Base-by-base conservation (phyloP, 2,329 filamentous ascomycete genomes). In the Chrysoporthe puriensis region DNA sequence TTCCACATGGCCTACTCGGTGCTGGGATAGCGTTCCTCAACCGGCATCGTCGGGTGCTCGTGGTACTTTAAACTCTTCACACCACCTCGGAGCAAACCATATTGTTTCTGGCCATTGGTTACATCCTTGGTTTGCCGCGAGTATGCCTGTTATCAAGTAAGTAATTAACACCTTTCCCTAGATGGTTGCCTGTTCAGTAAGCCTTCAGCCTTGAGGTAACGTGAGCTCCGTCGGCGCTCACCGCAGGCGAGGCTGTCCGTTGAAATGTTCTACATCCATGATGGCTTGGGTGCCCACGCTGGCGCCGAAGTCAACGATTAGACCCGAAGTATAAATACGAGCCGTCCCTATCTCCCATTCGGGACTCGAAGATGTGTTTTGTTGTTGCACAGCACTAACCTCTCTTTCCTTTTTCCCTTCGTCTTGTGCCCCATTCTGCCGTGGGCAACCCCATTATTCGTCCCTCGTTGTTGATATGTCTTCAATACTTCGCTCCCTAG, bases 401-500 rank as follows among this genome's bases (percentile, higher is more conserved):
- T 32, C 50, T 14, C 6, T 54, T 21, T 26, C 16, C 32, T 54
- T 16, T 14, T 34, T 52, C 5, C 50, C 16, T 54, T 34, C 4
- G 8, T 13, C 26, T 54, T 21, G 11, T 54, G 14, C 1, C 36
- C 14, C 16, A 4, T 32, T 54, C 16, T 13, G 21, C 16, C 11
- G 26, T 26, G 26, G 50, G 21, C 36, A 21, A 11, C 46, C n/a
- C 34, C 36, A 40, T 2, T 40, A 34, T 58, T 58, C 11, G n/a
- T 58, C 36, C n/a, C 40, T 40, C n/a, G 18, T 57, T 58, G 2
- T 50, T 26, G 36, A 44, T 36, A 68, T 70, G 63, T 21, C 59
- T 26, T 57, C 63, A 43, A 14, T 62, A 1, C 16, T 62, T 36
- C 68, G 54, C 13, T 13, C 65, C 6, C 59, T 70, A 7, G 14